A percentile compares a stretch with the other conserved stretches of the same genome.
phyloP scores from a whole-genome alignment of 2,329 filamentous ascomycete species.

The Colletotrichum musae region DNA sequence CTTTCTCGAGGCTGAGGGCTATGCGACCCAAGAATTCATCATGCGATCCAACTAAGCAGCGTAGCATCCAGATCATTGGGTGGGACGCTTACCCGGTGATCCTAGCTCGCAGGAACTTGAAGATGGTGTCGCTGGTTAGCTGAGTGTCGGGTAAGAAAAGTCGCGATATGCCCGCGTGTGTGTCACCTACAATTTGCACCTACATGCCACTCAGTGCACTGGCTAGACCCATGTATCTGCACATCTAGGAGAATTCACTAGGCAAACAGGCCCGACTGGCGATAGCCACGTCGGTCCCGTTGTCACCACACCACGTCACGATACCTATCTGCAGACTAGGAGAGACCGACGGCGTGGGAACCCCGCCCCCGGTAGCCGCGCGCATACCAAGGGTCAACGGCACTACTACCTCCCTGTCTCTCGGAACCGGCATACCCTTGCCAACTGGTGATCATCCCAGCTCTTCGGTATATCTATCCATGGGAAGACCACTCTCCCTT shows the following conservation, averaged over 20 bases:
- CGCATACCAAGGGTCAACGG: background rate
- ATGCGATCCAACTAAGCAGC: too few relatives aligned
- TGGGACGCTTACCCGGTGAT: background rate
- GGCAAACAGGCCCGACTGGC: background rate
- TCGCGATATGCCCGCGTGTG: background rate
- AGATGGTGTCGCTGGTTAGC: background rate
- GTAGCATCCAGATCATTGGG: background rate
- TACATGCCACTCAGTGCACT: background rate
- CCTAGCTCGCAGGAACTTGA: background rate
- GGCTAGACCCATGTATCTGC: too few relatives aligned
- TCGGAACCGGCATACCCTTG: background rate
- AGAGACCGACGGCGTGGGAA: background rate
- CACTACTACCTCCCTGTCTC: background rate
- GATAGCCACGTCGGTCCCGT: background rate
- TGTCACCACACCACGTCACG: background rate
- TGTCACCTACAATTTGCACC: background rate
- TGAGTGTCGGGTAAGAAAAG: background rate
- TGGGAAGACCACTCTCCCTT: background rate
- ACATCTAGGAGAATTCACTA: too few relatives aligned
- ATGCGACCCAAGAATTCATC: too few relatives aligned
- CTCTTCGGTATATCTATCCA: background rate
- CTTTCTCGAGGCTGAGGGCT: too few relatives aligned
- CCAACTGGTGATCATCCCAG: background rate
- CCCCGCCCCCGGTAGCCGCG: background rate
- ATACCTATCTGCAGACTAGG: background rate